Percentiles rank a stretch among this genome's conserved stretches.
phyloP scores from a whole-genome alignment of 148 eudicot genomes.

The Vaccinium myrtillus region DNA sequence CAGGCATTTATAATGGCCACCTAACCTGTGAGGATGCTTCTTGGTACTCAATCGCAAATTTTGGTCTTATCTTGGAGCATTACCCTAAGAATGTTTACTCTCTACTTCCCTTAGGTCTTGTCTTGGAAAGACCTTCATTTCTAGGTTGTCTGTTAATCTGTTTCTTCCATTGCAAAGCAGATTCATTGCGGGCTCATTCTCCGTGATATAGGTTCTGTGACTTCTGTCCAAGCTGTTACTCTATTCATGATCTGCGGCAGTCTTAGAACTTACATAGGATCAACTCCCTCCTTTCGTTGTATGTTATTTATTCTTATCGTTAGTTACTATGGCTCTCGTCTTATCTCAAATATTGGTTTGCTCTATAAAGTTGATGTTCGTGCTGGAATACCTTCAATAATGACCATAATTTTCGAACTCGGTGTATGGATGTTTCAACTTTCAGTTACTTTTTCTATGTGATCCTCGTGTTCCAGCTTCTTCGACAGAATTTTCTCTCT shows the following conservation, averaged over 20 bases:
- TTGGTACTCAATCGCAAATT: slow-evolving; percentile 35
- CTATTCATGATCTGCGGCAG: slow-evolving; percentile 17
- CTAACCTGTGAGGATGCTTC: slow-evolving; percentile 35
- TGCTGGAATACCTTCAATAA: slow-evolving; percentile 11
- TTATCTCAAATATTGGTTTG: slow-evolving; percentile 16
- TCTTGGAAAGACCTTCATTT: slow-evolving; percentile 21
- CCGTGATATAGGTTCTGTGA: slow-evolving; percentile 13
- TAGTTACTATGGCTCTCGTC: slow-evolving; percentile 18
- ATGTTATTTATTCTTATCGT: slow-evolving; percentile 20
- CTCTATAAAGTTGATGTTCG: slow-evolving; percentile 28
- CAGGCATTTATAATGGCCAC: slow-evolving; percentile 90
- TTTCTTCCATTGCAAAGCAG: slow-evolving; percentile 12
- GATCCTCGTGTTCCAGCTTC: slow-evolving; percentile 10
- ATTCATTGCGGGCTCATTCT: slow-evolving; percentile 14
- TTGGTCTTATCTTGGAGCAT: slow-evolving; percentile 28
- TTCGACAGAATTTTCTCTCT: slow-evolving; percentile 1
- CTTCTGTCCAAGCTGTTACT: slow-evolving; percentile 19
- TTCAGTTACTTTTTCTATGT: slow-evolving; percentile 17
- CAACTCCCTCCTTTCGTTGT: slow-evolving; percentile 14
- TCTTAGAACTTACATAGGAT: slow-evolving; percentile 23
- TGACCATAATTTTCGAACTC: slow-evolving; percentile 14
- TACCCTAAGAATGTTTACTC: slow-evolving; percentile 21
- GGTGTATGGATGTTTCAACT: slow-evolving; percentile 11
- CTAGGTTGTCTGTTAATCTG: slow-evolving; percentile 14
- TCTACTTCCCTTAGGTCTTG: slow-evolving; percentile 38